Evolutionary conservation across 192 early-diverging fungal genomes (phyloP).

Genomic region (Coemansia sp.): DNA sequence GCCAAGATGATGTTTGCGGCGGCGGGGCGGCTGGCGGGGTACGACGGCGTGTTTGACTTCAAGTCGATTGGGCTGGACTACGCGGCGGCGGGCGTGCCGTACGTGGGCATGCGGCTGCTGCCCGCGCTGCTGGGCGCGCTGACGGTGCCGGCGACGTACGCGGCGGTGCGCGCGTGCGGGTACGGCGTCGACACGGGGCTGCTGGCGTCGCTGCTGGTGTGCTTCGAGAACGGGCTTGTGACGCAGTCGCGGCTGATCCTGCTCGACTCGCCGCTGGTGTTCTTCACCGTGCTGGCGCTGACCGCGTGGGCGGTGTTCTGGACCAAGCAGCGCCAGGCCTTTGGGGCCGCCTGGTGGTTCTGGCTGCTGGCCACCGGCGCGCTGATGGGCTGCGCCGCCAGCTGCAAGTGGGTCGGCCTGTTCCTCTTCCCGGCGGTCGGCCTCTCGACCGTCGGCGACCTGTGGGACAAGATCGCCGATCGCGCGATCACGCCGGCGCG

Average conservation of each 20-base stretch:
- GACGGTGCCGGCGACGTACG: constrained; percentile 81
- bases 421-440: constrained; percentile 90
- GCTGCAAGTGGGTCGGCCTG: constrained; percentile 95
- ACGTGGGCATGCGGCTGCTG: constrained; percentile 84
- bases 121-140: constrained; percentile 80
- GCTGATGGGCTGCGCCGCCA: constrained; percentile 70
- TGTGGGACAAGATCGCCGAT: constrained; percentile 90
- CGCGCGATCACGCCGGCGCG: constrained; percentile 59
- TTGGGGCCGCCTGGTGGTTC: constrained; percentile 81
- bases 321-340: constrained; percentile 70
- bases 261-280: constrained; percentile 89
- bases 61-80: constrained; percentile 95
- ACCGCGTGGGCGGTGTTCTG: constrained; percentile 91
- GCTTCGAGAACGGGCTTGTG: constrained; percentile 91
- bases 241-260: constrained; percentile 94
- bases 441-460: constrained; percentile 76
- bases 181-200: constrained; percentile 70
- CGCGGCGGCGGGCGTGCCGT: constrained; percentile 86
- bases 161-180: constrained; percentile 79
- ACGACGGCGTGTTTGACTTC: constrained; percentile 95
- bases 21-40: constrained; percentile 80
- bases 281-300: constrained; percentile 81
- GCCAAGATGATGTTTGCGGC: constrained; percentile 90
- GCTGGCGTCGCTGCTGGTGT: constrained; percentile 79
- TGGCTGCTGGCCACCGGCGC: constrained; percentile 91